Base-by-base conservation (phyloP, 2,329 filamentous ascomycete genomes). In the Aspergillus terreus region DNA sequence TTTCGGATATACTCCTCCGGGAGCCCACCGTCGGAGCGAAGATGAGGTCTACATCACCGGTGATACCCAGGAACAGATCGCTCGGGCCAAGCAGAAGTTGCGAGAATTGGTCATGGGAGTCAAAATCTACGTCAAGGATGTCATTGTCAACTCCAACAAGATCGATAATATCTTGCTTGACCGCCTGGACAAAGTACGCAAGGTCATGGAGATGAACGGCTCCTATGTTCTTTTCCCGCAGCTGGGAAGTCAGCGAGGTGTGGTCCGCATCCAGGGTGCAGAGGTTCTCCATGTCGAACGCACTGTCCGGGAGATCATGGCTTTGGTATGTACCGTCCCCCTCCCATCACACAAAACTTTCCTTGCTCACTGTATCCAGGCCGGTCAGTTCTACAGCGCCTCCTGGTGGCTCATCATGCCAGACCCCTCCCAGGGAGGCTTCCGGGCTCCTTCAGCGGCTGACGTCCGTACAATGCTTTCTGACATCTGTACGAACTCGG, bases 11-110 rank as follows among this genome's bases (percentile, higher is more conserved):
- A 89, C 86, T 48, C 92, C 92, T 1, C 84, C 84, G 6, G 90
- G 88, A 58, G 91, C 91, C 17, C 84, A 84, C 50, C 84, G 89
- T 52, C 85, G 94, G 60, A 89, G 91, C 47, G 87, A 92, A 32
- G 86, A 91, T 66, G 88, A 96, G 66, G 90, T 99, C 55, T 95
- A 94, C 71, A 96, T 99, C 65, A 97, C 94, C 3, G 94, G 94
- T 48, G 89, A 95, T 64, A 90, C 80, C 48, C 83, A 85, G 54
- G 88, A 95, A 59, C 86, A 87, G 60, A 96, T 99, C 61, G 81
- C 89, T 61, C 79, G 88, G 55, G 94, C 94, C 21, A 97, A 97
- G 77, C 86, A 89, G 71, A 94, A 91, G 73, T 82, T 99, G 50
- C 88, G 90, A 61, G 92, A 97, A 59, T 78, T 95, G 36, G 87